Base-by-base conservation (phyloP, 495 filamentous ascomycete genomes). In the Podospora tetraspora region DNA sequence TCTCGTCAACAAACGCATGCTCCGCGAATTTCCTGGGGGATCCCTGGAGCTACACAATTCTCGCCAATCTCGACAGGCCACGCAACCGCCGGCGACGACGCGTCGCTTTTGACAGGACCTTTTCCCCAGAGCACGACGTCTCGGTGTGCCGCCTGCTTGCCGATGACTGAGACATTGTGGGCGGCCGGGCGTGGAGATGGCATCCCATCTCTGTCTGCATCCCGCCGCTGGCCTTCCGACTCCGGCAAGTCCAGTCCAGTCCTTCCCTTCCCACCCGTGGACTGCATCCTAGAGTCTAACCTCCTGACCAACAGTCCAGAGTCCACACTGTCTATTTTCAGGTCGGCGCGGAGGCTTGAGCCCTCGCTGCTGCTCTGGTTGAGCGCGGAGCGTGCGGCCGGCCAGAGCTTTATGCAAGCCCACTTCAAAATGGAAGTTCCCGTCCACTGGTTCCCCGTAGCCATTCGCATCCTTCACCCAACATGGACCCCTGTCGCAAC, bases 31-130 rank as follows among this genome's bases (percentile, higher is more conserved):
- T 66, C 65, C 61, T 56, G 21, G 65, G 62, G 2, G 3, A 24
- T 60, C 24, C 65, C 24, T 22, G 58, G 27, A 27, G 27, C 27
- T 27, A 27, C 27, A 6, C 27, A 27, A 5, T 6, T 27, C 21
- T 67, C 57, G 29, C 71, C 71, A 72, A 72, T 68, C 62, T 68
- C 61, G 57, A 43, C 19, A 19, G 62, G 65, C 59, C 66, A 72
- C 71, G 62, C 71, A 68, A 64, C 59, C 58, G n/a, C 61, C 70
- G 63, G 62, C 63, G 29, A 66, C 57, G 68, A 59, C n/a, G 25
- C 21, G 25, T 59, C 66, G 59, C 32, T 70, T 67, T 63, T 57
- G 32, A 21, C 32, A 61, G 57, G 59, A 60, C 34, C 63, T 5
- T 19, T 16, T 19, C 43, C 37, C 24, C 19, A 19, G 30, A 56